A percentile compares a stretch with the other conserved stretches of the same genome.
phyloP scores from a whole-genome alignment of 2,329 filamentous ascomycete species.

The Talaromyces funiculosus region DNA sequence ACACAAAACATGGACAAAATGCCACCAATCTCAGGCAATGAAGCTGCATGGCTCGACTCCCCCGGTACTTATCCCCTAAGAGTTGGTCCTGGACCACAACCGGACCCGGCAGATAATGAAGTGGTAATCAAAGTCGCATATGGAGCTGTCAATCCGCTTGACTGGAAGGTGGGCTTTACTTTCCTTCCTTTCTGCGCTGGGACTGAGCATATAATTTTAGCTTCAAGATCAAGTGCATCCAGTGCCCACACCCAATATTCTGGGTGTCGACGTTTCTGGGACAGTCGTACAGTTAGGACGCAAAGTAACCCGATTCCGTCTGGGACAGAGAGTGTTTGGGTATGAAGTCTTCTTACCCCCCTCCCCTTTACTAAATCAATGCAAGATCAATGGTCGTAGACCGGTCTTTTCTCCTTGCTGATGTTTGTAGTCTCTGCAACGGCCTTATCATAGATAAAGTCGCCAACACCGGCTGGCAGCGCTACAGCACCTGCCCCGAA shows the following conservation, averaged over 20 bases:
- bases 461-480: not conserved
- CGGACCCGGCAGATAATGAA: conserved; percentile 12
- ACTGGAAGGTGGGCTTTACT: conserved; percentile 8
- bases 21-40: conserved; percentile 4
- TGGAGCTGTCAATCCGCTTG: conserved; percentile 14
- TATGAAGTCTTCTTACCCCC: not conserved
- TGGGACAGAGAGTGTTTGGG: conserved; percentile 40
- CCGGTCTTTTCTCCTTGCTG: too few species aligned
- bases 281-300: conserved; percentile 42
- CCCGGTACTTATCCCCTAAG: not conserved
- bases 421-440: not conserved
- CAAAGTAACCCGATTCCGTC: conserved; percentile 37
- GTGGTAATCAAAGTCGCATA: conserved; percentile 13
- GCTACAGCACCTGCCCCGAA: conserved; percentile 4
- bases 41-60: conserved; percentile 14
- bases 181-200: not conserved
- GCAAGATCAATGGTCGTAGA: too few species aligned
- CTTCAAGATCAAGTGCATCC: not conserved
- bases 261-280: conserved; percentile 42
- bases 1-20: conserved; percentile 13
- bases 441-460: not conserved
- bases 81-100: conserved; percentile 7
- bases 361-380: too few species aligned
- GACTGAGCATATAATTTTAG: not conserved
- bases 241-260: conserved; percentile 27